Evolutionary conservation across 176 grass and related monocot species (phyloP).

Genomic region (Ampelocalamus luodianensis): DNA sequence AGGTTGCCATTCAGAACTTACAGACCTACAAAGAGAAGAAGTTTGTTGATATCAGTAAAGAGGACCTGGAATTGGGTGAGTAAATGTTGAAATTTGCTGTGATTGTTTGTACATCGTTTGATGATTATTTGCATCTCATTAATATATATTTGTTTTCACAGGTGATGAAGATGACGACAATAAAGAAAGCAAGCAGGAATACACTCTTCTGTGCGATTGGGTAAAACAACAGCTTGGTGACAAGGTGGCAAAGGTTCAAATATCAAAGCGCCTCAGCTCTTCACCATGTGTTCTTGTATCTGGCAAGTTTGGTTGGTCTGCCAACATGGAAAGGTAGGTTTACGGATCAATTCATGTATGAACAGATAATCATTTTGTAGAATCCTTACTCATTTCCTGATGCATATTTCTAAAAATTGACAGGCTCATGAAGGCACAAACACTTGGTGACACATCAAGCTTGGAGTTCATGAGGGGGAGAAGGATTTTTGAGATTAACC

Average conservation of each 20-base stretch:
- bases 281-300: too few relatives aligned
- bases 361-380: background rate
- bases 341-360: background rate
- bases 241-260: constrained; percentile 80
- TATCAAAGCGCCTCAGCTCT: too few relatives aligned
- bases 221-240: constrained; percentile 71
- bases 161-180: constrained; percentile 74
- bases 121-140: constrained; percentile 19
- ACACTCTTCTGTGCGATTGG: constrained; percentile 74
- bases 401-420: constrained; percentile 2
- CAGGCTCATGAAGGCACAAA: constrained; percentile 92
- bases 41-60: constrained; percentile 90
- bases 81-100: constrained; percentile 20
- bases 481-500: constrained; percentile 88
- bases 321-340: constrained; percentile 88
- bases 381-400: background rate
- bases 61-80: constrained; percentile 79
- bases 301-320: too few relatives aligned
- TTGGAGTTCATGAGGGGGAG: constrained; percentile 86
- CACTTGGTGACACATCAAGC: constrained; percentile 84
- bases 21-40: constrained; percentile 95
- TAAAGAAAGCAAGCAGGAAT: constrained; percentile 72
- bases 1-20: constrained; percentile 87
- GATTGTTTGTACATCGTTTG: background rate
- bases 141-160: constrained; percentile 36